Base-by-base conservation (phyloP, 345 rosid species). In the Stellera chamaejasme region DNA sequence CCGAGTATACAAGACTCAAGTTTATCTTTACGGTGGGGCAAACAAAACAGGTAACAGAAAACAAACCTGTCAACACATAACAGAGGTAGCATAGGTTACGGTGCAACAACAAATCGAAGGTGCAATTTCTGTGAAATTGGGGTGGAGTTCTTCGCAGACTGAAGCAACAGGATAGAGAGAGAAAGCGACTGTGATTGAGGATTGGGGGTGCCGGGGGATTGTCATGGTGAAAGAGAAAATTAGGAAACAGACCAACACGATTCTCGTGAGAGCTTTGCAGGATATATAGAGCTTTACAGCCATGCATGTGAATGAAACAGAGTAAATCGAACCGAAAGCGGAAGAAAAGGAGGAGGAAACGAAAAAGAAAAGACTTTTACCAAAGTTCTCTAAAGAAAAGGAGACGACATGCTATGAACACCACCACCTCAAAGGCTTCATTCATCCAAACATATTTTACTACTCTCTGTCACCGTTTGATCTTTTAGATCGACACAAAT, bases 181-280 rank as follows among this genome's bases (percentile, higher is more conserved):
- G 36, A 62, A 59, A 28, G 44, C 43, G 54, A 58, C 48, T 6
- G 44, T 63, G 60, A 45, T 50, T 27, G 51, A 45, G 54, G 11
- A 56, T 49, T 19, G 45, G 12, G 52, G 60, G 53, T 52, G 72
- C 50, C 27, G 50, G 52, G 52, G 45, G 61, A 19, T 52, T 48
- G 63, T 57, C 58, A 72, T 41, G 39, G 51, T 25, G 55, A 56
- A 62, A 61, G 51, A 63, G 52, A 55, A 27, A 27, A 52, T 12
- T 55, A 62, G 69, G 77, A 71, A 71, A 32, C 39, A 32, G 9
- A 32, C 69, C 73, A 79, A 67, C 69, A 66, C 62, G 60, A 74
- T 69, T 72, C 80, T 72, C 81, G 90, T 81, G 89, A 62, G 72
- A 78, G 84, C 75, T 73, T 75, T 70, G 66, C 45, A 70, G 72